Evolutionary conservation across 768 basidiomycete genomes (phyloP).

Genomic region (Lactarius psammicola): DNA sequence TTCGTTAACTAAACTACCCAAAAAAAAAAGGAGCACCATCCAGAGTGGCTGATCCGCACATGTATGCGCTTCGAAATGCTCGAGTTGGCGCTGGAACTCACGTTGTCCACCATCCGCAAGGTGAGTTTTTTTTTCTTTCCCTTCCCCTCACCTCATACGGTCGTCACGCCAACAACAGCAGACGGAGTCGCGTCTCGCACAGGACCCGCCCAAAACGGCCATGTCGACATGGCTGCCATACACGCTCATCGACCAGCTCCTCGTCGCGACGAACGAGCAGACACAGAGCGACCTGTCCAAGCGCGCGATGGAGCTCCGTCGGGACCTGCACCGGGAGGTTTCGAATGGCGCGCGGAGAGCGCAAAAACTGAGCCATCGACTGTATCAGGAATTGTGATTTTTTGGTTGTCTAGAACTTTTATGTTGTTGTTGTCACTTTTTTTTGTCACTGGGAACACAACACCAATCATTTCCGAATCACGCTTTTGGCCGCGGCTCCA

Average conservation of each 20-base stretch:
- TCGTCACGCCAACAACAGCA: slow-evolving; percentile 30
- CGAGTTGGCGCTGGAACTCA: slow-evolving; percentile 72
- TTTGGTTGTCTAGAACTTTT: neutral
- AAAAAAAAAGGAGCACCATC: slow-evolving; percentile 57
- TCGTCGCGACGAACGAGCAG: slow-evolving; percentile 58
- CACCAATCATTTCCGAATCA: neutral
- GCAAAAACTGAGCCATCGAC: slow-evolving; percentile 52
- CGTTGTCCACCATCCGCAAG: slow-evolving; percentile 67
- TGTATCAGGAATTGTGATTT: slow-evolving; percentile 24
- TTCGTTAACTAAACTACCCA: neutral
- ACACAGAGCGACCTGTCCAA: slow-evolving; percentile 44
- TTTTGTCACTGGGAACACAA: neutral
- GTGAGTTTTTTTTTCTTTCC: slow-evolving; percentile 42
- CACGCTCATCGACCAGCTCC: slow-evolving; percentile 77
- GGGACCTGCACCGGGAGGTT: slow-evolving; percentile 57
- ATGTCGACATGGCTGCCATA: slow-evolving; percentile 79
- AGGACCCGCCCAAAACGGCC: slow-evolving; percentile 52
- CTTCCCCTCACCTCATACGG: neutral
- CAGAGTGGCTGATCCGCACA: slow-evolving; percentile 79
- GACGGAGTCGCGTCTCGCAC: slow-evolving; percentile 54
- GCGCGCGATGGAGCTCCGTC: slow-evolving; percentile 41
- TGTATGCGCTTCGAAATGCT: slow-evolving; percentile 78
- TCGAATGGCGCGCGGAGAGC: slow-evolving; percentile 63
- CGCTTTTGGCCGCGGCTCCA: no score
- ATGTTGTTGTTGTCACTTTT: neutral